Evolutionary conservation across 2,329 filamentous ascomycete species (phyloP), one percentile per base, ranked within the genome.

Genomic region (Fusarium citri): DNA sequence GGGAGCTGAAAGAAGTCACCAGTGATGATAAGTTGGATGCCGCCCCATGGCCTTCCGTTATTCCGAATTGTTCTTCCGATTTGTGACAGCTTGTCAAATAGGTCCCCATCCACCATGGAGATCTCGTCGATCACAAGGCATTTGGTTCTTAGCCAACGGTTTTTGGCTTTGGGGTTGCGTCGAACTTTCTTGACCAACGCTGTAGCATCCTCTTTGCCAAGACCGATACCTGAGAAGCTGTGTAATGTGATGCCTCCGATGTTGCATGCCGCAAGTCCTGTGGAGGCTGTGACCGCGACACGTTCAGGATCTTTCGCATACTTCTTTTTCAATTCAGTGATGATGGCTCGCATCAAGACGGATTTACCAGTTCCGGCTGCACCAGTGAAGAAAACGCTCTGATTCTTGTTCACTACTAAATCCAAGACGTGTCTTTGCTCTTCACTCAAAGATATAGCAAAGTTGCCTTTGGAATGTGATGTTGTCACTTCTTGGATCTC

Each of bases 1-100:
- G 96, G 96, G 6, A 99, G 83, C 78, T 99, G 96, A 80, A 99
- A 99, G 81, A 99, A 99, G 76, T 99, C 96, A 5, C 96, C 96
- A 0, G 96, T 99, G 64, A 99, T 93, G 59, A 99, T 88, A 30
- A 99, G 86, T 73, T 99, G 96, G 47, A 99, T 98, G 8, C 96
- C 96, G 57, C 96, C 97, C 84, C 97, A 99, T 0, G 96, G 92
- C 12, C 93, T 88, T 12, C 93, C 94, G 73, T 97, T 98, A 77
- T 97, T 97, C 56, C 94, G 89, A 66, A 99, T 89, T 6, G 86
- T 89, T 59, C 95, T 88, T 16, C 94, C 95, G 71, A 99, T 92
- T 65, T 92, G 88, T 66, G 97, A 94, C 20, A 99, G 86, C 79
- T 99, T 99, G 83, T 99, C 96, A 72, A 98, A 99, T 0, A 99